phyloP scores from a whole-genome alignment of 176 grass and related monocot species.

The Themeda triandra region DNA sequence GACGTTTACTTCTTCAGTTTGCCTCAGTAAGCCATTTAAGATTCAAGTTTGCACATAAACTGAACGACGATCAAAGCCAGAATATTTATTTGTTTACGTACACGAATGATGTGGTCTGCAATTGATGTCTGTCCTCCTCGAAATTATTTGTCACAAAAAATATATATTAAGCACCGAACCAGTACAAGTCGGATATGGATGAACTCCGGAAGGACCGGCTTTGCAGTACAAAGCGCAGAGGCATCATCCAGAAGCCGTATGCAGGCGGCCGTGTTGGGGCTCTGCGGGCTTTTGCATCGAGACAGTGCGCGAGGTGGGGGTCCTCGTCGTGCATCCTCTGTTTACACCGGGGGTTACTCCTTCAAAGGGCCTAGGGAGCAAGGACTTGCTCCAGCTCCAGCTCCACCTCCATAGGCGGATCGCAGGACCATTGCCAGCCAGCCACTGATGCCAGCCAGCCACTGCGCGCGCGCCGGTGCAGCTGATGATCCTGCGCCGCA shows the following conservation, averaged over 20 bases:
- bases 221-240: neutral
- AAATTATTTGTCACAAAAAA: neutral
- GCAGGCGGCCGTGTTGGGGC: slow-evolving; percentile 9
- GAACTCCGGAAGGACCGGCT: neutral
- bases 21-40: neutral
- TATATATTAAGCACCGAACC: neutral
- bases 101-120: neutral
- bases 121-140: neutral
- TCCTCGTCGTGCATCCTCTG: slow-evolving; percentile 8
- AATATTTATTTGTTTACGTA: neutral
- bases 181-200: slow-evolving; percentile 18
- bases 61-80: neutral
- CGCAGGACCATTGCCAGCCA: slow-evolving; percentile 23
- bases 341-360: slow-evolving; percentile 4
- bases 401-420: neutral
- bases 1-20: neutral
- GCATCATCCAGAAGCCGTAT: slow-evolving; percentile 19
- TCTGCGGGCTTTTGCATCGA: slow-evolving; percentile 16
- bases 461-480: neutral
- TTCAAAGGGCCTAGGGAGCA: slow-evolving; percentile 8
- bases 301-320: slow-evolving; percentile 29
- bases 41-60: neutral
- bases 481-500: neutral
- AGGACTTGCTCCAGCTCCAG: neutral
- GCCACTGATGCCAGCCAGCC: neutral